Evolutionary conservation across 345 rosid genomes (phyloP).

Genomic region (Aquilaria malaccensis): DNA sequence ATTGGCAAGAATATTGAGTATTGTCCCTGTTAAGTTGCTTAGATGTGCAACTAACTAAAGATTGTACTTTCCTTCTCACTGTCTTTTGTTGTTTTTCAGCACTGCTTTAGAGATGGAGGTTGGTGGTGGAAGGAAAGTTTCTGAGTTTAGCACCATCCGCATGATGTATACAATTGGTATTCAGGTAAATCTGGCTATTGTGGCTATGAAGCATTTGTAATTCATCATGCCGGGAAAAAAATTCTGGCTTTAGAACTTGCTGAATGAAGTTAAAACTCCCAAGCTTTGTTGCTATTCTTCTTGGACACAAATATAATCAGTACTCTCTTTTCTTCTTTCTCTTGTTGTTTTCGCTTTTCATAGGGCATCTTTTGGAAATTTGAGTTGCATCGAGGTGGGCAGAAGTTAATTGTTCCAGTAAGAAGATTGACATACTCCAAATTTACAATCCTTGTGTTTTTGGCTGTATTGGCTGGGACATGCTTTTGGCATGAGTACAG

Average conservation of each 20-base stretch:
- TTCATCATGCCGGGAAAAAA: too few relatives aligned
- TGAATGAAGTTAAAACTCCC: too few relatives aligned
- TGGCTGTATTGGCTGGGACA: not conserved
- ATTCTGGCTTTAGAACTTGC: too few relatives aligned
- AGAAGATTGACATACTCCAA: constrained; percentile 24
- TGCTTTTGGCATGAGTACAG: not conserved
- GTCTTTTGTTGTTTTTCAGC: constrained; percentile 33
- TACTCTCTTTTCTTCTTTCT: too few relatives aligned
- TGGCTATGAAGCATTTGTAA: not conserved
- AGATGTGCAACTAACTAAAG: too few relatives aligned
- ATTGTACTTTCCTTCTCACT: too few relatives aligned
- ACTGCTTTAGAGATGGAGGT: constrained; percentile 80
- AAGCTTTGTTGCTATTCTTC: too few relatives aligned
- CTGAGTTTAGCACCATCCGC: constrained; percentile 76
- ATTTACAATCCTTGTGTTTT: constrained; percentile 4
- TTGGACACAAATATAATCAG: too few relatives aligned
- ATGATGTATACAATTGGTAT: constrained; percentile 75
- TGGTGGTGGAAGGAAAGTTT: constrained; percentile 91
- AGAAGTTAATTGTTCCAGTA: constrained; percentile 86
- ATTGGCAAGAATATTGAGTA: too few relatives aligned
- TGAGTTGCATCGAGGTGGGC: constrained; percentile 80
- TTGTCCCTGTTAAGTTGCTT: too few relatives aligned
- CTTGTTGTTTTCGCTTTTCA: not conserved
- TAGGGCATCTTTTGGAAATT: constrained; percentile 93
- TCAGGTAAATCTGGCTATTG: constrained; percentile 42